Percentiles rank a stretch among this genome's conserved stretches.
Conservation (phyloP, 108 stramenopile genomes). For the Chaetoceros muelleri region DNA sequence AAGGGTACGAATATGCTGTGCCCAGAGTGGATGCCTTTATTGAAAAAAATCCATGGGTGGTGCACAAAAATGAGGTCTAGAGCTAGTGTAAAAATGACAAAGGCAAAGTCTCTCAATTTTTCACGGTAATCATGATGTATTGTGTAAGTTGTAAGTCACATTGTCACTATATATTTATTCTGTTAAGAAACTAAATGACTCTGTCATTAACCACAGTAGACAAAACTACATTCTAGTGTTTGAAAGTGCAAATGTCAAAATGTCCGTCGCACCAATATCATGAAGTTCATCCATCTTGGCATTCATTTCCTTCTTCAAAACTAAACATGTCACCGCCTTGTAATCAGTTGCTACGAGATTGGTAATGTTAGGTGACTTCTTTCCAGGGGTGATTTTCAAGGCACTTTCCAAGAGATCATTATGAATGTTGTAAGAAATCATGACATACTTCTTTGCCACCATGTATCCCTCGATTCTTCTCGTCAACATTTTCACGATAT, state of each 20-base stretch:
- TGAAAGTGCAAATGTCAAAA: slow-evolving; percentile 77
- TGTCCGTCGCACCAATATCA: slow-evolving; percentile 86
- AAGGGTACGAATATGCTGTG: slow-evolving; percentile 42
- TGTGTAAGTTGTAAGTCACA: too few relatives aligned
- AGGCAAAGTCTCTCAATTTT: too few relatives aligned
- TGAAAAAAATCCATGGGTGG: slow-evolving; percentile 19
- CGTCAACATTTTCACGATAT: slow-evolving; percentile 75
- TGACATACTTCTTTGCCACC: slow-evolving; percentile 88
- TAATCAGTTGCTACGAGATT: slow-evolving; percentile 70
- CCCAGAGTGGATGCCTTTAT: slow-evolving; percentile 33
- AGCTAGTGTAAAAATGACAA: neutral
- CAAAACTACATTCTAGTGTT: slow-evolving; percentile 82
- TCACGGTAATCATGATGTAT: too few relatives aligned
- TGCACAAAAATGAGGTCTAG: neutral
- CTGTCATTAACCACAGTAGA: neutral
- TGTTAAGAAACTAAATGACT: neutral
- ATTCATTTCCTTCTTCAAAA: slow-evolving; percentile 71
- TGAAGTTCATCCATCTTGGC: slow-evolving; percentile 91
- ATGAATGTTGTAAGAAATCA: slow-evolving; percentile 90
- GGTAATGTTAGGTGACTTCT: slow-evolving; percentile 89
- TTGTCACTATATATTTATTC: neutral
- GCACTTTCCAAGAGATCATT: slow-evolving; percentile 57
- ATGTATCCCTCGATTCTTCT: slow-evolving; percentile 93
- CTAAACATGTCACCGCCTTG: slow-evolving; percentile 78
- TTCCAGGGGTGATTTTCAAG: slow-evolving; percentile 85